Percentiles rank a stretch among this genome's conserved stretches.
These are phyloP conservation scores for Phytophthora boehmeriae DNA, from an alignment of 352 stramenopile species.

Conservation along the genomic window DNA sequence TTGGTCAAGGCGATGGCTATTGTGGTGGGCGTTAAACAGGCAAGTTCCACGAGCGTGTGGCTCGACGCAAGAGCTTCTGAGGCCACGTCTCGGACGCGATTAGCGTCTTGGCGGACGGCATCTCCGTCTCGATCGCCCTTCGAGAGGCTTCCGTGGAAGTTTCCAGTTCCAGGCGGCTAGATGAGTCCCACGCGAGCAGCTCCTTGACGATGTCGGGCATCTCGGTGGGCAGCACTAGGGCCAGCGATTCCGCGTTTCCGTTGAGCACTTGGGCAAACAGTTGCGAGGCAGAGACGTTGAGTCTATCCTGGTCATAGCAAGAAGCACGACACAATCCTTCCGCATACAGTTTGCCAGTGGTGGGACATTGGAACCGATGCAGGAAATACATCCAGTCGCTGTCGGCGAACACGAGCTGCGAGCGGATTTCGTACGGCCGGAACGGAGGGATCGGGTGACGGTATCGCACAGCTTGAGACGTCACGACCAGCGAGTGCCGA, in stretches of 20 bases:
- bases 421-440: slow-evolving; percentile 60
- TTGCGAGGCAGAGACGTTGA: slow-evolving; percentile 24
- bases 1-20: slow-evolving; percentile 4
- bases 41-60: slow-evolving; percentile 45
- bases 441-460: slow-evolving; percentile 64
- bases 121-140: slow-evolving; percentile 23
- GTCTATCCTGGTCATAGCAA: slow-evolving; percentile 23
- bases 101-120: slow-evolving; percentile 2
- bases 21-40: slow-evolving; percentile 25
- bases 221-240: slow-evolving; percentile 17
- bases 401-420: slow-evolving; percentile 54
- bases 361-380: slow-evolving; percentile 66
- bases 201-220: slow-evolving; percentile 52
- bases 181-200: slow-evolving; percentile 51
- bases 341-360: slow-evolving; percentile 61
- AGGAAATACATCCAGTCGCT: slow-evolving; percentile 62
- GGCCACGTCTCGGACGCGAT: neutral
- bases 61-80: slow-evolving; percentile 21
- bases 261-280: slow-evolving; percentile 40
- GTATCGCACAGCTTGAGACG: slow-evolving; percentile 64
- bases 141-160: slow-evolving; percentile 13
- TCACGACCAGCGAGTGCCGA: slow-evolving; percentile 58
- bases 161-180: slow-evolving; percentile 37
- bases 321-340: slow-evolving; percentile 53
- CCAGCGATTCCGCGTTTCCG: slow-evolving; percentile 9